Evolutionary conservation across 352 stramenopile species (phyloP).

Genomic region (Hyaloperonospora brassicae): DNA sequence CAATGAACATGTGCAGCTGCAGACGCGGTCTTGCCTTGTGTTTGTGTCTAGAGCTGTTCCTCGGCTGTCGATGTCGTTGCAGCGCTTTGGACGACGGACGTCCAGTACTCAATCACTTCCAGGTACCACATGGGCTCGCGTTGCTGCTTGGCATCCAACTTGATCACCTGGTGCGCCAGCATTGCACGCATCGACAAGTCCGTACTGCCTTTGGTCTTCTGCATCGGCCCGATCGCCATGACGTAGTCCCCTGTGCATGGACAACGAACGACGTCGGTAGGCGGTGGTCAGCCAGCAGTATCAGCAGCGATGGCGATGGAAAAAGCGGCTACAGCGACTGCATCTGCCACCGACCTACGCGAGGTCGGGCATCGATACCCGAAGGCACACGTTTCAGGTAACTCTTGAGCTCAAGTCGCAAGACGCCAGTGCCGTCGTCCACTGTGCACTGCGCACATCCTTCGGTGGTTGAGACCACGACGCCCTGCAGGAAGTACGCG

Average conservation of each 20-base stretch:
- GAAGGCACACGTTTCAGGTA: constrained; percentile 58
- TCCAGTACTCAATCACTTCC: constrained; percentile 72
- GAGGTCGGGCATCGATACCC: constrained; percentile 31
- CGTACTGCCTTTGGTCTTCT: constrained; percentile 26
- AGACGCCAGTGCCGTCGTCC: constrained; percentile 66
- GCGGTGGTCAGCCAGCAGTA: background rate
- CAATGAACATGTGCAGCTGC: constrained; percentile 23
- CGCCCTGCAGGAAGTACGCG: constrained; percentile 24
- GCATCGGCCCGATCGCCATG: constrained; percentile 70
- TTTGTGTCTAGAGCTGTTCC: constrained; percentile 5
- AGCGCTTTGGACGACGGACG: constrained; percentile 21
- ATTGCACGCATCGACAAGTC: constrained; percentile 18
- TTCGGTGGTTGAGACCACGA: constrained; percentile 23
- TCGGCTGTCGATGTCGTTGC: constrained; percentile 1
- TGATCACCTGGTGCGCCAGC: constrained; percentile 55
- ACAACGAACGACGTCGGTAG: background rate
- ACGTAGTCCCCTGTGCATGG: constrained; percentile 45
- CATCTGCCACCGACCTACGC: constrained; percentile 24
- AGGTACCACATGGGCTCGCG: constrained; percentile 63
- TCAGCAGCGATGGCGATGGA: background rate
- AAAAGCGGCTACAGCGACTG: background rate
- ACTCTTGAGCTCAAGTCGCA: constrained; percentile 48
- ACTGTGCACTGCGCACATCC: constrained; percentile 33
- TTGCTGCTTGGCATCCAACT: constrained; percentile 43
- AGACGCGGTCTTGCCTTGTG: constrained; percentile 4